Evolutionary conservation across 176 grass and related monocot species (phyloP).

Genomic region (Triticum monococcum): DNA sequence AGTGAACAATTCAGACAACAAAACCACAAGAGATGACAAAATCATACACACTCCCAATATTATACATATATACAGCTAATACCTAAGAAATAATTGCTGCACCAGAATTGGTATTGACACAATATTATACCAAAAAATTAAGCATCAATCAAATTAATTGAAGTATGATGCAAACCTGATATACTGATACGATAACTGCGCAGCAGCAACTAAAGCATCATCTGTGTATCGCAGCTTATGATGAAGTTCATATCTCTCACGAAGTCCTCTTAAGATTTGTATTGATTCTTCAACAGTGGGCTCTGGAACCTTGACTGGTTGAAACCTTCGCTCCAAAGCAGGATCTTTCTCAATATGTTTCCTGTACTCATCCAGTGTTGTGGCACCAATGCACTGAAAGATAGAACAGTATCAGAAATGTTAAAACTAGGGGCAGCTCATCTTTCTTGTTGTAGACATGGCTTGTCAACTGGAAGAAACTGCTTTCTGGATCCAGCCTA

Average conservation of each 20-base stretch:
- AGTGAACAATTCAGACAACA: not conserved
- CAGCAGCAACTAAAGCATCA: conserved; percentile 85
- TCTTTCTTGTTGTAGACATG: not conserved
- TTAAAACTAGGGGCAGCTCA: not conserved
- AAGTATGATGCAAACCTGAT: conserved; percentile 60
- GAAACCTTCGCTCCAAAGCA: conserved; percentile 92
- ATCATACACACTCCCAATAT: not conserved
- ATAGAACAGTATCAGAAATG: conserved; percentile 27
- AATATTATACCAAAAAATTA: not conserved
- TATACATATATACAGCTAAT: not conserved
- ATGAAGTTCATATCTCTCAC: conserved; percentile 94
- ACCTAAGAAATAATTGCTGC: conserved; percentile 8
- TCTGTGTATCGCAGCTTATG: conserved; percentile 93
- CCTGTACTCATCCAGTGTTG: conserved; percentile 93
- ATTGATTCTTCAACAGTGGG: conserved; percentile 98
- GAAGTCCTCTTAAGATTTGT: conserved; percentile 91
- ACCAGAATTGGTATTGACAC: not conserved
- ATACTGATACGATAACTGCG: conserved; percentile 90
- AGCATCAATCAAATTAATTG: not conserved
- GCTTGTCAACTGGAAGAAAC: not conserved
- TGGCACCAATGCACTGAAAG: conserved; percentile 96
- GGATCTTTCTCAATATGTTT: conserved; percentile 99
- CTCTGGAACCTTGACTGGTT: conserved; percentile 96
- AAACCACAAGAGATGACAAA: not conserved
- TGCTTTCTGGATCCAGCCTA: not conserved